Base-by-base conservation (phyloP, 352 stramenopile species). In the Thalassiosira livingstoniorum region DNA sequence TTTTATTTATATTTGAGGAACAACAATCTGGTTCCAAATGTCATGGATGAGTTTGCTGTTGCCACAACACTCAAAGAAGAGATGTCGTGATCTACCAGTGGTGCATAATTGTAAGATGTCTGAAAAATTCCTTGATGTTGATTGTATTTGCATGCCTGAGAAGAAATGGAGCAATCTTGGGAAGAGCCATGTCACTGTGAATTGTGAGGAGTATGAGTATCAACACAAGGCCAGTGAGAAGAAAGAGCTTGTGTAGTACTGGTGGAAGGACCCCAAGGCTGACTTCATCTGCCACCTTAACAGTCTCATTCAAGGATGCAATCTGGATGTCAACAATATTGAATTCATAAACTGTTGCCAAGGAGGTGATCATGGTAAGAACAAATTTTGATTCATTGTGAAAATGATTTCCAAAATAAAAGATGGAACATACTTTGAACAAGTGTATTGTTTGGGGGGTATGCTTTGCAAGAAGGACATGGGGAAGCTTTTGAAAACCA, bases 31-130 rank as follows among this genome's bases (percentile, higher is more conserved):
- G 4, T 57, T 37, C 43, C 63, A 1, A 72, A 72, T 25, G 18
- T 39, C 10, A 72, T 72, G 63, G 61, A 34, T 72, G 43, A 34
- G 4, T 58, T 29, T 37, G 23, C 58, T 18, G 35, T 72, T 45
- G 43, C 43, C 23, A 31, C 43, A 2, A 58, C 43, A 23, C n/a
- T 72, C 23, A 29, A 60, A 15, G n/a, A 7, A 4, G 21, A 15
- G 4, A 35, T 37, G 25, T n/a, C 43, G 58, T 39, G 63, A 42
- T 45, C 61, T 34, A 1, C 11, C 13, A 45, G 29, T 72, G 39
- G 42, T 27, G 23, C 13, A 42, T 32, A 18, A 2, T 61, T 21
- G 43, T 45, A 1, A n/a, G 43, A n/a, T 58, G 42, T 29, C 35
- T 72, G 1, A 42, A 45, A 42, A 72, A 45, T 72, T 47, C 25